A percentile compares a stretch with the other conserved stretches of the same genome.
phyloP scores from a whole-genome alignment of 75 land plant genomes.

The Picea sitchensis region DNA sequence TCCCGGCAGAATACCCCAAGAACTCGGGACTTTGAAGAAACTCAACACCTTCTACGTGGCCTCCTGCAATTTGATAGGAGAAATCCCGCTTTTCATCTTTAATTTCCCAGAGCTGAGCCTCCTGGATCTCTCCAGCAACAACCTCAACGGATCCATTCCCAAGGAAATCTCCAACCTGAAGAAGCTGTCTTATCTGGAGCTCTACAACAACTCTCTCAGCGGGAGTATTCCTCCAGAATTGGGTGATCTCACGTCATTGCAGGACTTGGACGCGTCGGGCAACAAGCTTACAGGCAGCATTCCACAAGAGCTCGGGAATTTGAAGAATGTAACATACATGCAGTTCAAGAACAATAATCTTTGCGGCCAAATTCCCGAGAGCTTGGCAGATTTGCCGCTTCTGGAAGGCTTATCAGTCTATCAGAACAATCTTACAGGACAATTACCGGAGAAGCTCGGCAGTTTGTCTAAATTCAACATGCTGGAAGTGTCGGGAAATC shows the following conservation, averaged over 20 bases:
- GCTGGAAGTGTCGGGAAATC: slow-evolving; percentile 18
- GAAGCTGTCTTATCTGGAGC: slow-evolving; percentile 20
- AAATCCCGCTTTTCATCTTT: slow-evolving; percentile 15
- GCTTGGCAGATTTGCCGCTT: slow-evolving; percentile 34
- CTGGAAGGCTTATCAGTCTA: slow-evolving; percentile 55
- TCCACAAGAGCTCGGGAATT: slow-evolving; percentile 34
- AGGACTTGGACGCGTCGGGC: slow-evolving; percentile 55
- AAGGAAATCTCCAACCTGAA: slow-evolving; percentile 15
- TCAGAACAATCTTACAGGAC: slow-evolving; percentile 66
- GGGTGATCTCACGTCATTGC: slow-evolving; percentile 25
- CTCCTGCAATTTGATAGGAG: slow-evolving; percentile 2
- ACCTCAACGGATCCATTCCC: slow-evolving; percentile 19
- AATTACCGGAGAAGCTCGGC: slow-evolving; percentile 68
- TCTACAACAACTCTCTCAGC: slow-evolving; percentile 20
- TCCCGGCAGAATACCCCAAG: slow-evolving; percentile 6
- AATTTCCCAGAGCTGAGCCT: slow-evolving; percentile 11
- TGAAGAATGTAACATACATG: slow-evolving; percentile 48
- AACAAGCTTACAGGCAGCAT: slow-evolving; percentile 54
- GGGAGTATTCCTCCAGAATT: slow-evolving; percentile 16
- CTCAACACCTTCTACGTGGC: slow-evolving; percentile 8
- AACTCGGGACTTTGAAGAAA: neutral
- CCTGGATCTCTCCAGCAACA: slow-evolving; percentile 18
- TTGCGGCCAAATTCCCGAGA: slow-evolving; percentile 52
- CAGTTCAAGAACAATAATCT: slow-evolving; percentile 80
- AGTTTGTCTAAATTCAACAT: slow-evolving; percentile 40